A percentile compares a stretch with the other conserved stretches of the same genome.
These are phyloP conservation scores for Parmelia sp. DNA, from an alignment of 495 filamentous ascomycete genomes.

Conservation along the genomic window DNA sequence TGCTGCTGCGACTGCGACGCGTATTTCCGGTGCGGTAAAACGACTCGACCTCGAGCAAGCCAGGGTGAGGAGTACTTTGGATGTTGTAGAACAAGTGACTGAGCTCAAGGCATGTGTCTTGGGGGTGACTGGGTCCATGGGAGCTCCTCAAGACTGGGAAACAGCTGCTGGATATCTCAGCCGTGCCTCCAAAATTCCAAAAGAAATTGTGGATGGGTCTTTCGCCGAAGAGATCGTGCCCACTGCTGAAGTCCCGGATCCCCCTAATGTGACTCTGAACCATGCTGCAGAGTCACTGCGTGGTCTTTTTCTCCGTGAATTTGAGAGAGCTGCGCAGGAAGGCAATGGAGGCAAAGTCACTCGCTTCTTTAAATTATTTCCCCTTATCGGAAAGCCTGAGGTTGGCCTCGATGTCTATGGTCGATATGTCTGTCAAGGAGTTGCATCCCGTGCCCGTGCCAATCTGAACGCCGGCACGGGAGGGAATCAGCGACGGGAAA, in stretches of 20 bases:
- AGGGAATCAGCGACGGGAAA: slow-evolving; percentile 55
- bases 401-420: slow-evolving; percentile 92
- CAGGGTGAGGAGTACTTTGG: slow-evolving; percentile 79
- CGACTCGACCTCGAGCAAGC: slow-evolving; percentile 83
- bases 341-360: slow-evolving; percentile 82
- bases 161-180: slow-evolving; percentile 84
- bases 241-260: slow-evolving; percentile 89
- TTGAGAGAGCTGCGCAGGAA: slow-evolving; percentile 83
- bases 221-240: slow-evolving; percentile 93
- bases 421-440: slow-evolving; percentile 87
- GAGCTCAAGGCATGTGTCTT: slow-evolving; percentile 95
- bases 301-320: slow-evolving; percentile 84
- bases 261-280: slow-evolving; percentile 80
- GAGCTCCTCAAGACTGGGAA: slow-evolving; percentile 97
- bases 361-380: slow-evolving; percentile 96
- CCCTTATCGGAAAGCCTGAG: slow-evolving; percentile 83
- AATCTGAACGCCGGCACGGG: slow-evolving; percentile 62
- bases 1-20: slow-evolving; percentile 77
- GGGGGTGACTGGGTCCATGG: slow-evolving; percentile 94
- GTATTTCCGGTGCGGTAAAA: slow-evolving; percentile 79
- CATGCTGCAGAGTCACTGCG: slow-evolving; percentile 82
- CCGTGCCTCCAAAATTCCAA: slow-evolving; percentile 72
- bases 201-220: slow-evolving; percentile 68
- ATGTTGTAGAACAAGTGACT: slow-evolving; percentile 90
- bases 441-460: slow-evolving; percentile 71